phyloP scores from a whole-genome alignment of 1,139 yeast genomes.

The Geotrichum siamense region DNA sequence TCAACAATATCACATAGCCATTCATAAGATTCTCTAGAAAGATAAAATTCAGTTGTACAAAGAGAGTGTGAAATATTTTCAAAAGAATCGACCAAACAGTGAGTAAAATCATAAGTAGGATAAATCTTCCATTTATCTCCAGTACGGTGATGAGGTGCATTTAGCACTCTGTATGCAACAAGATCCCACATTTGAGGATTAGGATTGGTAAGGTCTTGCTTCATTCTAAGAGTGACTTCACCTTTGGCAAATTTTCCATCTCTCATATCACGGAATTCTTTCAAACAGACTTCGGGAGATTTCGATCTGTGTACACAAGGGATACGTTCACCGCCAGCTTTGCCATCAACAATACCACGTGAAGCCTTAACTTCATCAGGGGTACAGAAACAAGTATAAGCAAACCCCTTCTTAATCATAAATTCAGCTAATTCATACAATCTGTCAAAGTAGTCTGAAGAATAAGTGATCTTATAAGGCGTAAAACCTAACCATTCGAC shows the following conservation, averaged over 20 bases:
- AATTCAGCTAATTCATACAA: constrained; percentile 82
- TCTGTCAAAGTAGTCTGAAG: constrained; percentile 89
- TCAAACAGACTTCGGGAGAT: constrained; percentile 64
- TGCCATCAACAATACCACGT: constrained; percentile 87
- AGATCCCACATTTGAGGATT: constrained; percentile 99
- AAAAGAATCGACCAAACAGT: constrained; percentile 95
- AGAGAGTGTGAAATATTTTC: constrained; percentile 93
- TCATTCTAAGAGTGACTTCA: constrained; percentile 93
- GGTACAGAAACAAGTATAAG: constrained; percentile 91
- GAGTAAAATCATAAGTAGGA: constrained; percentile 98
- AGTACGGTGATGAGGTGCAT: constrained; percentile 92
- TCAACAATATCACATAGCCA: constrained; percentile 96
- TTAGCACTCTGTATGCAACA: constrained; percentile 92
- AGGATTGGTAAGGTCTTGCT: constrained; percentile 84
- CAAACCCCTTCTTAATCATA: constrained; percentile 60
- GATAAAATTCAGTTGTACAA: constrained; percentile 90
- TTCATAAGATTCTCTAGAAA: constrained; percentile 91
- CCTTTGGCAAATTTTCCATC: constrained; percentile 85
- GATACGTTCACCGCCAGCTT: constrained; percentile 80
- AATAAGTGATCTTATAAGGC: constrained; percentile 91
- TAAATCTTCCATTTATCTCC: constrained; percentile 96
- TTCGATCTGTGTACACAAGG: constrained; percentile 72
- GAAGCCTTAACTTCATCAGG: constrained; percentile 83
- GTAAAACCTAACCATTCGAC: constrained; percentile 88
- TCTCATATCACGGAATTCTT: constrained; percentile 82